Evolutionary conservation across 176 grass and related monocot species (phyloP), one percentile per base, ranked within the genome.

Genomic region (Carex littledalei): DNA sequence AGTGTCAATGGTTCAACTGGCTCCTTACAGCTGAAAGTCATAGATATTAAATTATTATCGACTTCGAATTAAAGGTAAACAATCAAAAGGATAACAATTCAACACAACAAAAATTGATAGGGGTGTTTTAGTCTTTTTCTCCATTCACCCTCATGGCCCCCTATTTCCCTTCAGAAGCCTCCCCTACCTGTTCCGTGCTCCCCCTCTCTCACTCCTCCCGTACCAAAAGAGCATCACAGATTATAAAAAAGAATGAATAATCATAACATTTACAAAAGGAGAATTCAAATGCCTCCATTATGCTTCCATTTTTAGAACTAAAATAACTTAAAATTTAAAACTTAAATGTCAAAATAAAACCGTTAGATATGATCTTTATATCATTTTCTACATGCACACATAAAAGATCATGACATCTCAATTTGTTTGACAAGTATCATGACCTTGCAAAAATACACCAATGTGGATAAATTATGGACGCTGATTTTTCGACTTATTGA

Each of bases 21-120:
- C 39, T 99, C 81, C 87, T 99, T 91, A 86, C 93, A 99, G 78
- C 97, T 99, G 90, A 62, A 86, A 93, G 53, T 87, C 4, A 86
- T 69, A 20, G 90, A 88, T 35, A 34, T 67, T 50, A 39, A 49
- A 15, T 49, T 32, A 50, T 76, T 74, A 89, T 82, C 49, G 79
- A 55, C 29, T 76, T 63, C 15, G 37, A 26, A 67, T 71, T n/a
- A 2, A 22, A 41, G 3, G 68, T 34, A 78, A 55, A 41, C 20
- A 81, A 63, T 88, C 31, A 83, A 56, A 29, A 21, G 2, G 47
- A 21, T 39, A 89, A 78, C 49, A 39, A 84, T 14, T 45, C 10
- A 79, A 37, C 9, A 53, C 9, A 41, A 39, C 34, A 67, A 67
- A 67, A 67, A 45, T 35, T 63, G 32, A 69, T 24, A 22, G 17